Evolutionary conservation across 108 stramenopile species (phyloP).

Genomic region (Cyclotella sp.): DNA sequence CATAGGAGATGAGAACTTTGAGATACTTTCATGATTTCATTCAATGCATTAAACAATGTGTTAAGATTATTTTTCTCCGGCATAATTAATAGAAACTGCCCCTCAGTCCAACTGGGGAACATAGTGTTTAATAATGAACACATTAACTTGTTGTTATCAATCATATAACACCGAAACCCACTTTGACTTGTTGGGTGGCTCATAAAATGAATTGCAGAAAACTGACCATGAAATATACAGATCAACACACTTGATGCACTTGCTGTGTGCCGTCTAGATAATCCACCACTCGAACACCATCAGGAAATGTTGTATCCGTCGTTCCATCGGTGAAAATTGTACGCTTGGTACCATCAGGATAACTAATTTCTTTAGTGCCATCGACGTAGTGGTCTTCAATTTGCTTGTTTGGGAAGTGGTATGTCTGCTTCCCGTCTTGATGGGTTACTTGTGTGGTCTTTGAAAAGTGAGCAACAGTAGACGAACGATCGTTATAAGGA

Average conservation of each 20-base stretch:
- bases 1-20: too few species aligned
- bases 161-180: too few species aligned
- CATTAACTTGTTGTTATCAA: too few species aligned
- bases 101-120: too few species aligned
- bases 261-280: conserved; percentile 50
- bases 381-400: conserved; percentile 52
- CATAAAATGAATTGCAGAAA: too few species aligned
- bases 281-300: conserved; percentile 58
- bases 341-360: conserved; percentile 61
- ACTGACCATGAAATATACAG: background rate
- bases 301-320: conserved; percentile 59
- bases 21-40: too few species aligned
- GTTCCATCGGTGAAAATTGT: conserved; percentile 51
- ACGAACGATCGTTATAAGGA: background rate
- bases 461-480: background rate
- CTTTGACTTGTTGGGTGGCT: too few species aligned
- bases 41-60: too few species aligned
- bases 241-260: conserved; percentile 33
- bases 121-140: too few species aligned
- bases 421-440: conserved; percentile 57
- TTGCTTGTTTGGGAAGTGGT: conserved; percentile 61
- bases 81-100: too few species aligned
- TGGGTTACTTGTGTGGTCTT: conserved; percentile 61
- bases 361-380: conserved; percentile 55
- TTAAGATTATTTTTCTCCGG: too few species aligned